Percentiles rank a stretch among this genome's conserved stretches.
phyloP scores from a whole-genome alignment of 257 asterid species.

The Knoxia roxburghii region DNA sequence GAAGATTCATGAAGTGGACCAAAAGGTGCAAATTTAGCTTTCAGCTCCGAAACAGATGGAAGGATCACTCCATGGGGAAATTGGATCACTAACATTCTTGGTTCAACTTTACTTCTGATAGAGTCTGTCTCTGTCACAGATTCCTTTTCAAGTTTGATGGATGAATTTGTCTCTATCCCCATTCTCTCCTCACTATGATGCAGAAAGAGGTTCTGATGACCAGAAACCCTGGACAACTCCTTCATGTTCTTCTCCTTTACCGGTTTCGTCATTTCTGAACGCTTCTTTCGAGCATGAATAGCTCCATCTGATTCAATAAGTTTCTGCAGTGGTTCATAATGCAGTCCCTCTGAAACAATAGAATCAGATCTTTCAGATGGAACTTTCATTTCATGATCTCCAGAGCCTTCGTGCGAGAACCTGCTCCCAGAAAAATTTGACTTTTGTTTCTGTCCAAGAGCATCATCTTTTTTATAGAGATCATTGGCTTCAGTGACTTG shows the following conservation, averaged over 20 bases:
- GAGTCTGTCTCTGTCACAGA: neutral
- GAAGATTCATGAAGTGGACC: slow-evolving; percentile 12
- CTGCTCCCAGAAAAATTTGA: neutral
- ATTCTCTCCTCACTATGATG: slow-evolving; percentile 1
- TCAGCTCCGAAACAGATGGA: slow-evolving; percentile 11
- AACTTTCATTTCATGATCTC: neutral
- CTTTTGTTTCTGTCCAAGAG: neutral
- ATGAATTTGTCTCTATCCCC: neutral
- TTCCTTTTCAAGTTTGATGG: neutral
- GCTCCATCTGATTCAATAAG: slow-evolving; percentile 3
- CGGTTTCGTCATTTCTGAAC: neutral
- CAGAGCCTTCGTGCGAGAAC: neutral
- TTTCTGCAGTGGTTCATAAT: neutral
- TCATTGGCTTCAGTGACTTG: neutral
- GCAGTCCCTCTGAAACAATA: neutral
- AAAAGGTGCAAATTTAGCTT: slow-evolving; percentile 10
- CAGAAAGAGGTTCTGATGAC: neutral
- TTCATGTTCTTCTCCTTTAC: slow-evolving; percentile 10
- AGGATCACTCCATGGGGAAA: slow-evolving; percentile 5
- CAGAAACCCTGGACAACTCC: slow-evolving; percentile 5
- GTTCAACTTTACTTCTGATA: neutral
- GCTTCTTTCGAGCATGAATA: slow-evolving; percentile 6
- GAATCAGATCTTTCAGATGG: neutral
- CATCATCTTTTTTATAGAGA: neutral
- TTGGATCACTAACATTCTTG: neutral